Base-by-base conservation (phyloP, 371 early-diverging fungal species). In the Mucor velutinosus region DNA sequence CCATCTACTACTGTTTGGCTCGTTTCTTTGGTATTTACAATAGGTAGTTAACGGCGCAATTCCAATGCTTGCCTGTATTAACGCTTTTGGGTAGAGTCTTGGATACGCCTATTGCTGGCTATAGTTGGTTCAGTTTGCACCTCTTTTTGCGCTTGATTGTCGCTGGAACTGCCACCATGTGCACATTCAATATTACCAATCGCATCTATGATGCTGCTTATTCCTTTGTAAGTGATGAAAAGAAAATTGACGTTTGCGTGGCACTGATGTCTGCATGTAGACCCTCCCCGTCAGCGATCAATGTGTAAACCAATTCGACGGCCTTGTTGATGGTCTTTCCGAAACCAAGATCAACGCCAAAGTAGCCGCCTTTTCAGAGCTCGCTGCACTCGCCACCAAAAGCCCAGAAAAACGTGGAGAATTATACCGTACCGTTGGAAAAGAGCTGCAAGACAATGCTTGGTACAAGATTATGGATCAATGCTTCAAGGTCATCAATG, bases 321-420 rank as follows among this genome's bases (percentile, higher is more conserved):
- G 62, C 12, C 33, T 73, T 15, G 53, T 69, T 17, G 19, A 60
- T 35, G 73, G 73, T 7, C 56, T 73, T 1, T 60, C 72, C 33
- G 60, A 70, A 0, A 66, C 51, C 27, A 33, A 69, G 12, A 51
- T 62, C 64, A 17, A 25, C 12, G 47, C 58, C n/a, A 51, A 74
- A 62, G 67, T 71, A 11, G 67, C 74, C 19, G 87, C 88, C 0
- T 86, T 75, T 71, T 76, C 81, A 21, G 88, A 88, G 59, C 67
- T 88, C 10, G 78, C 74, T 17, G 61, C 66, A 3, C 45, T 86
- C 39, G 64, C 84, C 7, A 69, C 72, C 21, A 75, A 80, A 37
- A 37, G 60, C 1, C 67, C 80, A 0, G 65, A 69, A 4, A 64
- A 76, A 58, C 82, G 88, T 29, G 43, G 41, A 4, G 72, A 73